phyloP scores from a whole-genome alignment of 2,329 filamentous ascomycete species.

The Alternaria brassicae region DNA sequence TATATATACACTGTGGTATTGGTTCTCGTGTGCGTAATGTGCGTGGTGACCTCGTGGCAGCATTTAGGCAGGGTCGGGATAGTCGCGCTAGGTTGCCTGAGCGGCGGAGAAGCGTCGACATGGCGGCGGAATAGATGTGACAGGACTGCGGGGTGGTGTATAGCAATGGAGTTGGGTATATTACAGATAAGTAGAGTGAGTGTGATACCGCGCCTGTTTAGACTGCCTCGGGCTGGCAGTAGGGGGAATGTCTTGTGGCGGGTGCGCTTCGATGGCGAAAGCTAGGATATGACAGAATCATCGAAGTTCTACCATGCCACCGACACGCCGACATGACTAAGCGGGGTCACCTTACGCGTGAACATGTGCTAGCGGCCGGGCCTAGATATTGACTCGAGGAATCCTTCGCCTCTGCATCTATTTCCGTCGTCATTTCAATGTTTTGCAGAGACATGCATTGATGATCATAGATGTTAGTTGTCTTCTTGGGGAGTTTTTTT shows the following conservation, averaged over 20 bases:
- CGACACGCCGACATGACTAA: constrained; percentile 20
- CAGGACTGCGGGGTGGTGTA: constrained; percentile 14
- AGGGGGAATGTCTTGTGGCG: constrained; percentile 17
- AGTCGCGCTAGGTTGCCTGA: constrained; percentile 70
- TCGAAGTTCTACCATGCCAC: constrained; percentile 19
- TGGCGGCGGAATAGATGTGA: constrained; percentile 54
- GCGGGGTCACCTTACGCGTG: constrained; percentile 6
- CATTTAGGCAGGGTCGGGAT: constrained; percentile 64
- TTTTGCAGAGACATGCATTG: background rate
- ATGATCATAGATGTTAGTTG: background rate
- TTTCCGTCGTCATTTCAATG: background rate
- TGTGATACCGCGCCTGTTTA: constrained; percentile 4
- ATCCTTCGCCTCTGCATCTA: background rate
- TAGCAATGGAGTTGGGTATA: constrained; percentile 2
- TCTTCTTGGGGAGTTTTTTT: background rate
- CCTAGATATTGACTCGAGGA: background rate
- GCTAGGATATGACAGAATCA: constrained; percentile 26
- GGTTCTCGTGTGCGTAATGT: constrained; percentile 47
- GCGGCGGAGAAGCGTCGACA: constrained; percentile 72
- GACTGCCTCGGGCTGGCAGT: constrained; percentile 28
- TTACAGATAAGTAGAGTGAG: constrained; percentile 1
- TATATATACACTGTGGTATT: constrained; percentile 53
- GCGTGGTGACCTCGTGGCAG: constrained; percentile 57
- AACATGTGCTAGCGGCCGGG: background rate
- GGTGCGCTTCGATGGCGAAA: constrained; percentile 26